These are phyloP conservation scores for Effrenium voratum DNA, from an alignment of 73 alveolate species.

Conservation along the genomic window DNA sequence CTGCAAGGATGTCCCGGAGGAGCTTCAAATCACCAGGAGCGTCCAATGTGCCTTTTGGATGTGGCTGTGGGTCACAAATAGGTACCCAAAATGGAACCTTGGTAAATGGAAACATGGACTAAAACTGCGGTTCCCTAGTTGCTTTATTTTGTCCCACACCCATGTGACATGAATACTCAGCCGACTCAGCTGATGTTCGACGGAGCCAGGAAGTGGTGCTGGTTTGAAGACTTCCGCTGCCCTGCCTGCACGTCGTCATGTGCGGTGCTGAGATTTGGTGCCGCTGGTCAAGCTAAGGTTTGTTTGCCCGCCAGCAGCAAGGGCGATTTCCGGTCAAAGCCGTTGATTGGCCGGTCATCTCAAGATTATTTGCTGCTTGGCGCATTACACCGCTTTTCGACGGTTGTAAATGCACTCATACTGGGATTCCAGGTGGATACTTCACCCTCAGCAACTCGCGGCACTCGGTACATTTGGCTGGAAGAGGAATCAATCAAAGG, in stretches of 20 bases:
- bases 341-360: conserved; percentile 66
- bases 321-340: conserved; percentile 86
- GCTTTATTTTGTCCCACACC: no score
- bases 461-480: conserved; percentile 72
- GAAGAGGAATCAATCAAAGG: conserved; percentile 72
- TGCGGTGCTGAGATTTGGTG: background rate
- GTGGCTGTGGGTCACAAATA: no score
- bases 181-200: no score
- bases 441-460: conserved; percentile 24
- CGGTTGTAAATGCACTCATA: background rate
- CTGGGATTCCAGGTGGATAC: conserved; percentile 55
- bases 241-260: background rate
- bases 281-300: background rate
- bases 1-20: conserved; percentile 34
- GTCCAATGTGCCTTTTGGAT: no score
- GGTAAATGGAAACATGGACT: background rate
- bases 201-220: conserved; percentile 88
- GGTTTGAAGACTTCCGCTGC: conserved; percentile 89
- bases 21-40: conserved; percentile 37
- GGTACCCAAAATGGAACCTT: background rate
- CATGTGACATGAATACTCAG: no score
- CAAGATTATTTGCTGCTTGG: conserved; percentile 38
- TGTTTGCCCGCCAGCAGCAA: conserved; percentile 30
- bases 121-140: background rate
- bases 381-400: background rate